Conservation (phyloP, 768 basidiomycete genomes). For the Amanita molliuscula region DNA sequence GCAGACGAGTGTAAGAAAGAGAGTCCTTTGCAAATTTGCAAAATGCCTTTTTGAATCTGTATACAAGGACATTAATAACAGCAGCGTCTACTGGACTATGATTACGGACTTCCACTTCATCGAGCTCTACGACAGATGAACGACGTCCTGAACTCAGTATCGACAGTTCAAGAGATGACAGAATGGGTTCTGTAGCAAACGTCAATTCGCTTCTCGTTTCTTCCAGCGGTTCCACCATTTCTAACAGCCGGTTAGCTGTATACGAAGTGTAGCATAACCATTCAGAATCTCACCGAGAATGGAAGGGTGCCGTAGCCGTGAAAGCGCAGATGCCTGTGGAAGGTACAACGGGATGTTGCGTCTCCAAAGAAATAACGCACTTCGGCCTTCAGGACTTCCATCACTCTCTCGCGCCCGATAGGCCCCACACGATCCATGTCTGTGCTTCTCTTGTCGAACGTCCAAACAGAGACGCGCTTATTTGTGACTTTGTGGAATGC, state of each 20-base stretch:
- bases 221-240: constrained; percentile 96
- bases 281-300: constrained; percentile 53
- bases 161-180: constrained; percentile 72
- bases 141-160: constrained; percentile 54
- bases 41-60: constrained; percentile 91
- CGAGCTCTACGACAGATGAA: constrained; percentile 65
- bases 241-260: constrained; percentile 26
- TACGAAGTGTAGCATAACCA: constrained; percentile 6
- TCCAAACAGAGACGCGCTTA: constrained; percentile 91
- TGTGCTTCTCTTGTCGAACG: constrained; percentile 70
- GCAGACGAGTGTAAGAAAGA: constrained; percentile 89
- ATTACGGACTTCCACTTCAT: constrained; percentile 84
- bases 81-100: constrained; percentile 1
- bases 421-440: constrained; percentile 66
- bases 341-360: neutral
- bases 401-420: constrained; percentile 55
- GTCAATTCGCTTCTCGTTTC: constrained; percentile 83
- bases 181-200: constrained; percentile 88
- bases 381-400: constrained; percentile 89
- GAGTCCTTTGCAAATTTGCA: constrained; percentile 86
- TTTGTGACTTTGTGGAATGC: constrained; percentile 83
- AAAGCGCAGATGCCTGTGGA: constrained; percentile 68
- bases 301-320: constrained; percentile 84
- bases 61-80: constrained; percentile 4
- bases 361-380: constrained; percentile 29